Evolutionary conservation across 176 grass and related monocot genomes (phyloP), one percentile per base, ranked within the genome.

Genomic region (Hsuehochloa calcarea): DNA sequence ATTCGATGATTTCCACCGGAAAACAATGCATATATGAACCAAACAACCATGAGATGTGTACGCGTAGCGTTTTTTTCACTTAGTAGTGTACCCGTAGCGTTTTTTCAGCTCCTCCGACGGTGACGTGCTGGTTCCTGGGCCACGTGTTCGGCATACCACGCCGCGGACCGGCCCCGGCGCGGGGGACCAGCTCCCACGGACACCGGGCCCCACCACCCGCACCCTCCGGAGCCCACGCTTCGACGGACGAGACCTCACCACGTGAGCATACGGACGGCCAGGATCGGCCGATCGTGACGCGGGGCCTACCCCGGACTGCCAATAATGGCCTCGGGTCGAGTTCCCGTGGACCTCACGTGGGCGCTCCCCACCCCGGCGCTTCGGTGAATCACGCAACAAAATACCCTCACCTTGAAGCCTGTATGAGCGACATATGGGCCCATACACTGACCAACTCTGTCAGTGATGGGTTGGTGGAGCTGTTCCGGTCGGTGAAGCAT

Each of bases 341-440:
- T 49, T 56, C 23, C 15, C 2, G 68, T 25, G 10, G 3, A 71
- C 12, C 25, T 49, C 68, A 10, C 68, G 25, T 83, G 56, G 69
- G 43, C 19, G 77, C 35, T 65, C 5, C 5, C 50, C 29, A 29
- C 29, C 50, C 16, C 16, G 16, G 50, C 50, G 16, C 16, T 19
- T 19, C 16, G 15, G 17, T 3, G 19, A 19, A 3, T 17, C 52
- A 43, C 35, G 19, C 31, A 16, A 40, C 5, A 8, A 4, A 41
- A 7, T 2, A 15, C 10, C 15, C 14, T 49, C 13, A 0, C 0
- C 47, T 1, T 16, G 4, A 50, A 16, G 5, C 1, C 0, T 29
- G 4, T 11, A 0, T 8, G 5, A 10, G 26, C 6, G 69, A 83
- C 55, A 2, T 1, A 0, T 17, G 27, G 81, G 25, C 0, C 54